These are phyloP conservation scores for Apium graveolens DNA, from an alignment of 129 eudicot species.

Conservation along the genomic window DNA sequence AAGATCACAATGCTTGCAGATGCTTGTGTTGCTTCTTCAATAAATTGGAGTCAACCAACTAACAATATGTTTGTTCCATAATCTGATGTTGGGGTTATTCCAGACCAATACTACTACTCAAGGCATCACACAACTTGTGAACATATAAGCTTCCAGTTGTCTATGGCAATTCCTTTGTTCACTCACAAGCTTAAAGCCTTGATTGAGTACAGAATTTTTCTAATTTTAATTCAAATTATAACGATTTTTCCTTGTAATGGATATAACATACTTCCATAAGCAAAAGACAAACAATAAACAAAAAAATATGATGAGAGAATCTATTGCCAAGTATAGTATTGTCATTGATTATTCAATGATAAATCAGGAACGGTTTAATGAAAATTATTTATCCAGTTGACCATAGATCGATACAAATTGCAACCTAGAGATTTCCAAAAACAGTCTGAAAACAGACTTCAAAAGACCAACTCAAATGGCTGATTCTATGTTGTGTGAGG, in stretches of 20 bases:
- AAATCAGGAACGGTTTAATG: neutral
- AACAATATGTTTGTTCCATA: too few species aligned
- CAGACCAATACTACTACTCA: too few species aligned
- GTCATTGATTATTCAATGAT: conserved; percentile 12
- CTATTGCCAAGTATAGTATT: neutral
- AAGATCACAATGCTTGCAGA: too few species aligned
- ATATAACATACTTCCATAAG: neutral
- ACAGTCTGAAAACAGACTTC: neutral
- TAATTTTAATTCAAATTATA: neutral
- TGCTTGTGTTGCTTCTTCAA: too few species aligned
- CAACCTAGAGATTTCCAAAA: conserved; percentile 1
- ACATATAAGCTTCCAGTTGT: neutral
- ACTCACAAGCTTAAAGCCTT: neutral
- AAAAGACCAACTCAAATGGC: neutral
- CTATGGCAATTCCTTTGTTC: neutral
- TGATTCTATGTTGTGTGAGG: conserved; percentile 8
- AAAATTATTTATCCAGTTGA: neutral
- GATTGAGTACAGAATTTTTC: neutral
- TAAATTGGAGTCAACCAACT: too few species aligned
- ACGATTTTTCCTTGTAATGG: neutral
- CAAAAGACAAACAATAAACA: neutral
- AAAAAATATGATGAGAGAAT: neutral
- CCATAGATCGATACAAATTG: neutral
- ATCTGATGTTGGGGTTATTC: too few species aligned
- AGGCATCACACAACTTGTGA: neutral